Base-by-base conservation (phyloP, 1,284 basidiomycete species). In the Cutaneotrichosporon spelunceum region DNA sequence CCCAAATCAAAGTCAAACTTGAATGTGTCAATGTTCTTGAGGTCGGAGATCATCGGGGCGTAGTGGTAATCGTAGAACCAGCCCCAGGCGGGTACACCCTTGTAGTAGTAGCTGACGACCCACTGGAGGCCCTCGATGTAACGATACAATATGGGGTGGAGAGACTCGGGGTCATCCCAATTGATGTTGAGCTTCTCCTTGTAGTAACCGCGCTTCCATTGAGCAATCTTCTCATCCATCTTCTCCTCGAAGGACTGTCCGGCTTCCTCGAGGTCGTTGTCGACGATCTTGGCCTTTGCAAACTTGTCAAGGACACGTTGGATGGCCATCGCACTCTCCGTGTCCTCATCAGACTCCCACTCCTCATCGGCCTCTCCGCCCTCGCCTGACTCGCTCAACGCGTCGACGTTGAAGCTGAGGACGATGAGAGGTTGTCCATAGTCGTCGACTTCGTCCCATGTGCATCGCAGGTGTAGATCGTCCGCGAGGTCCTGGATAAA, bases 21-120 rank as follows among this genome's bases (percentile, higher is more conserved):
- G 87, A 95, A 89, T 53, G 88, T 79, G 60, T 86, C 87, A 29
- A 96, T 83, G 33, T 85, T 84, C 68, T 83, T 84, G 53, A 99
- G 79, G 79, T 99, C 95, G 45, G 91, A 91, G 66, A 96, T 94
- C 56, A 92, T 86, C 16, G 93, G 95, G 0, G 95, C 90, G 78
- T 96, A 99, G 78, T 99, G 95, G 77, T 97, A 98, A 75, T 94
- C 83, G 81, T 98, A 99, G 82, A 97, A 99, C 96, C 96, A 99
- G 27, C 91, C 86, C 95, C 95, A 99, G 6, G 92, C 94, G 2
- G 91, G 90, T 16, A 97, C 93, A 36, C 95, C 95, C 67, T 90
- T 87, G 80, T 98, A 98, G 78, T 99, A 99, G 79, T 99, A 99
- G 76, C 93, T 90, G 86, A 99, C 89, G 33, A 99, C 93, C 96